A percentile compares a stretch with the other conserved stretches of the same genome.
Conservation (phyloP, 441 rosid genomes). For the Jatropha podagrica region DNA sequence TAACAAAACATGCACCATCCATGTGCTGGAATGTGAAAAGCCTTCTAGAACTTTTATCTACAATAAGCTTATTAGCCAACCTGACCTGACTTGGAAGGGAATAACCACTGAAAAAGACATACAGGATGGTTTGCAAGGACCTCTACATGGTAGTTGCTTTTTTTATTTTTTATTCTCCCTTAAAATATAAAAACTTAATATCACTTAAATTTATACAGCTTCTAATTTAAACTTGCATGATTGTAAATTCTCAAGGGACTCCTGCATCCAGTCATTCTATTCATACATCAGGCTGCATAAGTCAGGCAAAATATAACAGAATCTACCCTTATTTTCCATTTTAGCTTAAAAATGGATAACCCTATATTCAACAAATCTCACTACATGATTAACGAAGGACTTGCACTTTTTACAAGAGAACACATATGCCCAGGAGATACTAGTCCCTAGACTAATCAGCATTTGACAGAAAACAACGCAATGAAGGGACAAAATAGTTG, state of each 20-base stretch:
- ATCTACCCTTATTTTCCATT: background rate
- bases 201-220: background rate
- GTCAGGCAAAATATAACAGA: background rate
- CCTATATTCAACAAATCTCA: background rate
- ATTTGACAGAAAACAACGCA: background rate
- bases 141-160: background rate
- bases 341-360: background rate
- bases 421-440: background rate
- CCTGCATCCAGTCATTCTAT: background rate
- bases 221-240: background rate
- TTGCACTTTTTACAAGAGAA: background rate
- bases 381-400: background rate
- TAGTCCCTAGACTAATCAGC: background rate
- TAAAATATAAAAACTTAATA: background rate
- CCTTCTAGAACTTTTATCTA: background rate
- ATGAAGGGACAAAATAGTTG: constrained; percentile 6
- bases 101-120: background rate
- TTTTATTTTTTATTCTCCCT: background rate
- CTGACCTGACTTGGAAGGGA: background rate
- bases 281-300: background rate
- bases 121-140: background rate
- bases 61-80: background rate
- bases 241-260: background rate
- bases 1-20: background rate
- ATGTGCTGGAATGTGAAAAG: background rate